Evolutionary conservation across 2,329 filamentous ascomycete genomes (phyloP).

Genomic region (Thelonectria blattea): DNA sequence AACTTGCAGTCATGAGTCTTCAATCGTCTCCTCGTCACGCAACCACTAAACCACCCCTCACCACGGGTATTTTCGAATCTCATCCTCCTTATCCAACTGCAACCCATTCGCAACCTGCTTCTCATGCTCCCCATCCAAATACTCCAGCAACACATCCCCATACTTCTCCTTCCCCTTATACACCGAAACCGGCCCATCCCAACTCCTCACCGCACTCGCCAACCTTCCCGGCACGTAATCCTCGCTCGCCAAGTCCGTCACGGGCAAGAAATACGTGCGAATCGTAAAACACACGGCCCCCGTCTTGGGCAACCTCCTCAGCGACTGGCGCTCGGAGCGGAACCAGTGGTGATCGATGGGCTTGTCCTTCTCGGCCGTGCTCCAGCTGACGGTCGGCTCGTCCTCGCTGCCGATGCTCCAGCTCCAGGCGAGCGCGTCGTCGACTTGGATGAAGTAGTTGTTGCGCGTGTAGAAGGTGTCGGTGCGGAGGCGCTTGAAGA

Average conservation of each 20-base stretch:
- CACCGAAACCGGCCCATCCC: conserved; percentile 75
- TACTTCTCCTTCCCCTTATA: conserved; percentile 85
- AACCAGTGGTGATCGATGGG: conserved; percentile 78
- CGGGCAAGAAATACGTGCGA: conserved; percentile 77
- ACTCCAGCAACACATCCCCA: conserved; percentile 74
- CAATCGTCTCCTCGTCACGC: too few species aligned
- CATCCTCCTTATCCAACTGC: conserved; percentile 65
- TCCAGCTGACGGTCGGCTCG: conserved; percentile 68
- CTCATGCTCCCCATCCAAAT: conserved; percentile 74
- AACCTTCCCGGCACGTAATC: conserved; percentile 79
- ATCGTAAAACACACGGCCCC: conserved; percentile 76
- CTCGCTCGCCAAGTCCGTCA: conserved; percentile 72
- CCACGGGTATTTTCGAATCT: conserved; percentile 67
- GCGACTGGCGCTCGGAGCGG: conserved; percentile 74
- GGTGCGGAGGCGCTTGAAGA: conserved; percentile 75
- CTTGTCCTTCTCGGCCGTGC: conserved; percentile 75
- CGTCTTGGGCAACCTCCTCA: conserved; percentile 65
- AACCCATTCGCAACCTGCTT: conserved; percentile 74
- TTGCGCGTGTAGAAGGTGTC: conserved; percentile 70
- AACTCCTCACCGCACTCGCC: conserved; percentile 79
- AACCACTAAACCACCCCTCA: conserved; percentile 29
- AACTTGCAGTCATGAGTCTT: neutral
- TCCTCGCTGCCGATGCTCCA: conserved; percentile 79
- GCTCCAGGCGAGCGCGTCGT: conserved; percentile 78
- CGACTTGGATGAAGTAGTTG: conserved; percentile 90